phyloP scores from a whole-genome alignment of 2,329 filamentous ascomycete species.

The Sarocladium oryzae region DNA sequence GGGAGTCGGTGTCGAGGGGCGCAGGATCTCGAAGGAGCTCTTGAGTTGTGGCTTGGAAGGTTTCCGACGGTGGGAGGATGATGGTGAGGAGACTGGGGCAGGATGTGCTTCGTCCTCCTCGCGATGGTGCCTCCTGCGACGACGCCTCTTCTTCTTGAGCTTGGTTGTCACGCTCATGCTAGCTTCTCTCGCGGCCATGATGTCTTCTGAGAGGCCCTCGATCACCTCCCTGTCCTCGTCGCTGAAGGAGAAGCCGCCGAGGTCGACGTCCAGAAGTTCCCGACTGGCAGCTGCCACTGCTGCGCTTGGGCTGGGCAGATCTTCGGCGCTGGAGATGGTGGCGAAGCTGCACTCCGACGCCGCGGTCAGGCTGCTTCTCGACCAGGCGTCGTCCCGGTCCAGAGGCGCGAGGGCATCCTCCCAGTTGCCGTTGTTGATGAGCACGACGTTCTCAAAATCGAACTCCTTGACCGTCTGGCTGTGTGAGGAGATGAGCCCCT shows the following conservation, averaged over 20 bases:
- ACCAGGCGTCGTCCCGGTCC: conserved; percentile 35
- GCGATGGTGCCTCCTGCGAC: conserved; percentile 29
- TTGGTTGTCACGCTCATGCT: conserved; percentile 38
- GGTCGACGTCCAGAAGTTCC: conserved; percentile 36
- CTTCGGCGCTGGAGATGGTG: conserved; percentile 26
- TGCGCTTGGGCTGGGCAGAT: conserved; percentile 42
- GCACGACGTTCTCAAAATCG: conserved; percentile 69
- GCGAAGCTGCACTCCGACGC: conserved; percentile 27
- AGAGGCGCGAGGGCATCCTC: conserved; percentile 75
- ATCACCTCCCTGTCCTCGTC: conserved; percentile 25
- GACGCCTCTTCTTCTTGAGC: conserved; percentile 39
- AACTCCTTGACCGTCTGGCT: conserved; percentile 65
- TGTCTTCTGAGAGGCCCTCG: conserved; percentile 26
- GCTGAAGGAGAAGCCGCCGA: conserved; percentile 32
- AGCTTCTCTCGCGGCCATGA: conserved; percentile 24
- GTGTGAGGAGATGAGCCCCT: conserved; percentile 61
- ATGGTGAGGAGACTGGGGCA: conserved; percentile 15
- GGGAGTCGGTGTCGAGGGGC: conserved; percentile 9
- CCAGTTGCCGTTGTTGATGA: conserved; percentile 66
- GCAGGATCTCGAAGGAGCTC: conserved; percentile 8
- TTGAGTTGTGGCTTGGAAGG: conserved; percentile 19
- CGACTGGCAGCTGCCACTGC: conserved; percentile 47
- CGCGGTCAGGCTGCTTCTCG: conserved; percentile 21
- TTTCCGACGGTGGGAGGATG: conserved; percentile 17
- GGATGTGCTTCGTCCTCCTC: conserved; percentile 17